Base-by-base conservation (phyloP, 176 grass and related monocot genomes). In the Phoenix dactylifera region DNA sequence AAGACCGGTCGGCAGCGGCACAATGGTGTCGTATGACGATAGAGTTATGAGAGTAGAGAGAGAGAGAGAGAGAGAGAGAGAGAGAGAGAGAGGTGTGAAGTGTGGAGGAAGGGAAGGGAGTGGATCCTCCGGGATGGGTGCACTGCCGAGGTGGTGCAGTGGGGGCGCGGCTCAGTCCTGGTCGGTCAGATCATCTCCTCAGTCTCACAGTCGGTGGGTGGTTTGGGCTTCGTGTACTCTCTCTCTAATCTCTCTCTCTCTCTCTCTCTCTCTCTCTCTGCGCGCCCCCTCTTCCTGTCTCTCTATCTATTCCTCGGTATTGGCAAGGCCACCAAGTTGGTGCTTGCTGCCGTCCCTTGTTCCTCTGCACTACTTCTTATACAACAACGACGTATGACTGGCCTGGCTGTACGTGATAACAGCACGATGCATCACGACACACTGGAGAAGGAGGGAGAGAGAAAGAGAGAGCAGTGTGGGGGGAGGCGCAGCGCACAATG, bases 1-100 rank as follows among this genome's bases (percentile, higher is more conserved):
- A 65, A 80, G 70, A 77, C 44, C 24, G 61, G 81, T 70, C 70
- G 55, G 35, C 35, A 49, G 24, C 55, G 65, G 72, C 55, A 85
- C 76, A 20, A 65, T 55, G 32, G 54, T 17, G 64, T 59, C 26
- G 7, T 44, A 0, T 44, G 12, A 44, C 35, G 35, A 7, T 7
- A 44, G 35, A 14, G 35, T 2, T 2, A 6, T 20, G 35, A 44
- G 7, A 2, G 35, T 30, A 1, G 35, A 44, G 35, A 44, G 35
- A 14, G 26, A 28, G 26, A 28, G 26, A 28, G 26, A 28, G 26
- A 28, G 26, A 28, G 26, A 28, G 26, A 12, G 9, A 28, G 26
- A 28, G 26, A 28, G 26, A 28, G 26, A 28, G 26, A 28, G 26
- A 12, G 9, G 10, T 2, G 10, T 12, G 35, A 9, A 14, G 1